Evolutionary conservation across 805 yeast genomes (phyloP).

Genomic region (Spathaspora girioi): DNA sequence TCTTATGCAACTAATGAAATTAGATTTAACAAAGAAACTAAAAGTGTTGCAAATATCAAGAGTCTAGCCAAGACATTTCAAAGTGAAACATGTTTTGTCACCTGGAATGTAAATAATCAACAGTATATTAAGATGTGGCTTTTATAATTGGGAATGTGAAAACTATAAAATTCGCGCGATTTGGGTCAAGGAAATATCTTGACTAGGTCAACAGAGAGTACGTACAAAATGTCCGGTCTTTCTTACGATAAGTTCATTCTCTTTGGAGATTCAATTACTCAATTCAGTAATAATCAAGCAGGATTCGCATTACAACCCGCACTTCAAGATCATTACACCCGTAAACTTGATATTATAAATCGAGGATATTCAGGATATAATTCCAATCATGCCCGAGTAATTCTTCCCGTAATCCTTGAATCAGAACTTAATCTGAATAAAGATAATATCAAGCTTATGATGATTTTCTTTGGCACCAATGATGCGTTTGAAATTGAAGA

Average conservation of each 20-base stretch:
- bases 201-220: not conserved
- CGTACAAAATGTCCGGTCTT: not conserved
- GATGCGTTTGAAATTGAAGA: slow-evolving; percentile 37
- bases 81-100: no score
- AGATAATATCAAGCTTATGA: slow-evolving; percentile 38
- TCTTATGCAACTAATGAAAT: no score
- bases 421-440: slow-evolving; percentile 24
- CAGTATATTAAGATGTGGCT: not conserved
- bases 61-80: no score
- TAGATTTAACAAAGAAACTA: no score
- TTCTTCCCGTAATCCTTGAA: slow-evolving; percentile 42
- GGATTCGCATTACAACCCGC: slow-evolving; percentile 51
- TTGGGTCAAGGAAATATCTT: not conserved
- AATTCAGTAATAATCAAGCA: slow-evolving; percentile 42
- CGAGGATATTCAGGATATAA: slow-evolving; percentile 81
- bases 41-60: no score
- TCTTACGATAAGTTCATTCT: slow-evolving; percentile 45
- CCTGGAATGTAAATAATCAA: no score
- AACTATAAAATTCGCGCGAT: not conserved
- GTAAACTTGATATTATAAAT: slow-evolving; percentile 64
- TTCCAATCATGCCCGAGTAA: slow-evolving; percentile 50
- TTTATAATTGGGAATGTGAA: no score
- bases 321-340: slow-evolving; percentile 43
- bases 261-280: slow-evolving; percentile 72
- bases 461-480: slow-evolving; percentile 79